These are phyloP conservation scores for Coemansia erecta DNA, from an alignment of 192 early-diverging fungal species.

Conservation along the genomic window DNA sequence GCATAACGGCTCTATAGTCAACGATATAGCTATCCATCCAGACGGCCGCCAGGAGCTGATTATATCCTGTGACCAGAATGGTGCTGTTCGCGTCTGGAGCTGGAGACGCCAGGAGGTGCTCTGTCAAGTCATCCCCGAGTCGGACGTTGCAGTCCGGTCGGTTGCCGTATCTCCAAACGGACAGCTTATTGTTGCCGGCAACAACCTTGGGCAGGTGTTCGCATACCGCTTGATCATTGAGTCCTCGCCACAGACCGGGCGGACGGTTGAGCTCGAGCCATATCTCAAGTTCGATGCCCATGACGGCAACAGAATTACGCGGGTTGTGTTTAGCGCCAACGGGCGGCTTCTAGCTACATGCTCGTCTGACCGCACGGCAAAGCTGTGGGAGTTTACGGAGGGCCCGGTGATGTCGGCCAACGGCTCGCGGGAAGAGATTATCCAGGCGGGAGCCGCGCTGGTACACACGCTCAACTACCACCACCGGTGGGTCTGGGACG, in stretches of 20 bases:
- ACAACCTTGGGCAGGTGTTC: conserved; percentile 50
- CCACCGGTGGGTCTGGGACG: conserved; percentile 54
- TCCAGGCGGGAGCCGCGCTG: conserved; percentile 29
- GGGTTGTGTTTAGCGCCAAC: conserved; percentile 42
- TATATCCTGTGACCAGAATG: conserved; percentile 50
- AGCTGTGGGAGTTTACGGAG: conserved; percentile 49
- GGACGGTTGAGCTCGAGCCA: conserved; percentile 42
- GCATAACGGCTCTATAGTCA: conserved; percentile 43
- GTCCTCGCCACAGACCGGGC: conserved; percentile 37
- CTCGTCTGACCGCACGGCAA: conserved; percentile 46
- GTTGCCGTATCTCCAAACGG: conserved; percentile 50
- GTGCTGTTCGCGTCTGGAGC: conserved; percentile 41
- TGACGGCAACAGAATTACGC: conserved; percentile 32
- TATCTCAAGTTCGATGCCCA: conserved; percentile 52
- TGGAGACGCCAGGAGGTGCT: conserved; percentile 37
- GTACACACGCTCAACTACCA: conserved; percentile 42
- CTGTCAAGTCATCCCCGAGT: conserved; percentile 36
- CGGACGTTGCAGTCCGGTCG: conserved; percentile 38
- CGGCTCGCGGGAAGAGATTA: conserved; percentile 17
- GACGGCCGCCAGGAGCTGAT: conserved; percentile 46
- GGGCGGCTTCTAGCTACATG: conserved; percentile 43
- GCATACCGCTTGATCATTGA: conserved; percentile 47
- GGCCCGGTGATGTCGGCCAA: conserved; percentile 7
- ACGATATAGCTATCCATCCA: conserved; percentile 51
- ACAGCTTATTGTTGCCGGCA: conserved; percentile 46